Evolutionary conservation across 331 rosid genomes (phyloP), one percentile per base, ranked within the genome.

Genomic region (Malus hybrid): DNA sequence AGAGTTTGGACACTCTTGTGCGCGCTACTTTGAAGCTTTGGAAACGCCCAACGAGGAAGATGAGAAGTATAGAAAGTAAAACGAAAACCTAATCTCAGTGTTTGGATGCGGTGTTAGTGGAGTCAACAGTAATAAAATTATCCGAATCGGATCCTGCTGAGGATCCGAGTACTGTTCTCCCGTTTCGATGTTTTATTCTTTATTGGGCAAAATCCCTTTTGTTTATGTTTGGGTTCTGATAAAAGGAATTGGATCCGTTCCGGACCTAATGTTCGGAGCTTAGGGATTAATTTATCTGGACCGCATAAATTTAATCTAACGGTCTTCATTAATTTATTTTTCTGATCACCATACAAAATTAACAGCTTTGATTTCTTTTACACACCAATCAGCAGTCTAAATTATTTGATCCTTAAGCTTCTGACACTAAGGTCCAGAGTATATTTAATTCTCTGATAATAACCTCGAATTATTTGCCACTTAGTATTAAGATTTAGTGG

Each of bases 191-290:
- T 36, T 28, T 28, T 28, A 28, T 28, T 28, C 29, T 28, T 28
- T 28, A 28, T 28, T 28, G 29, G 29, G 29, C 29, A 28, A 28
- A 28, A 28, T 28, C 2, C 29, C 2, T 28, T 28, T 28, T n/a
- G n/a, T 28, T 28, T 2, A 28, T 28, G 29, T 28, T 28, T 28
- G 29, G 29, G 29, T 1, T 28, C 3, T 28, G 29, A 28, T 28
- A 28, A 28, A 28, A 28, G 11, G 44, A 36, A 36, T 36, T 8
- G 1, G 1, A 7, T 36, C 2, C 3, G 3, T 0, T 36, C 9
- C 0, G 1, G 0, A 7, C 7, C 2, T 36, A 36, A 0, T 8
- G 3, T 36, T 0, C 1, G 0, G 44, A 36, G 0, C 0, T 2
- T 8, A 8, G 7, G 1, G 0, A 2, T 36, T 1, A 36, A 36